A percentile compares a stretch with the other conserved stretches of the same genome.
Conservation (phyloP, 208 protist species). For the Trypanosoma conorhini region DNA sequence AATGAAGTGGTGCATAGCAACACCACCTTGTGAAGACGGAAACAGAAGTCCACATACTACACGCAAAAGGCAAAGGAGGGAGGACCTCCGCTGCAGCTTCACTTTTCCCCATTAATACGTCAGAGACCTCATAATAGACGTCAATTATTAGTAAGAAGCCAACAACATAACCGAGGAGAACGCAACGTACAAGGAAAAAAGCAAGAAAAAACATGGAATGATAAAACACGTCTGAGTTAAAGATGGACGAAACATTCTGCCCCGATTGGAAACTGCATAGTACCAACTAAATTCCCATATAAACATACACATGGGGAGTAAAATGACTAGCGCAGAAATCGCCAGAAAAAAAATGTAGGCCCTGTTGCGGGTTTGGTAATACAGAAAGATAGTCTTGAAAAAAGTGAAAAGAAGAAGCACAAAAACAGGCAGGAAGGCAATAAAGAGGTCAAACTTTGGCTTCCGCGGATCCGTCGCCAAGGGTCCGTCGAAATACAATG, state of each 20-base stretch:
- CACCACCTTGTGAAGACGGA: too few species aligned
- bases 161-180: background rate
- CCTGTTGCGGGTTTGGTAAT: background rate
- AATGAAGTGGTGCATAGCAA: too few species aligned
- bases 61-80: too few species aligned
- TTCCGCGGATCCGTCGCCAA: background rate
- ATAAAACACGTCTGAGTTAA: constrained; percentile 2
- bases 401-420: constrained; percentile 8
- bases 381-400: background rate
- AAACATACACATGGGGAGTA: constrained; percentile 4
- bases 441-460: constrained; percentile 17
- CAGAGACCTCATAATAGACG: background rate
- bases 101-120: background rate
- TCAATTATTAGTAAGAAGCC: background rate
- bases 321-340: background rate
- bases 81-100: background rate
- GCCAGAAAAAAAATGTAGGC: background rate
- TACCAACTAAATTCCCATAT: constrained; percentile 8
- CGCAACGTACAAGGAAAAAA: background rate
- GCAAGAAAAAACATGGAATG: background rate
- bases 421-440: constrained; percentile 9
- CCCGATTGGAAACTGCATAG: background rate
- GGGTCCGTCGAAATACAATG: constrained; percentile 23
- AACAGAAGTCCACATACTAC: too few species aligned
- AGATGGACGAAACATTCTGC: background rate